Base-by-base conservation (phyloP, 441 rosid species). In the Brassica hybrid region DNA sequence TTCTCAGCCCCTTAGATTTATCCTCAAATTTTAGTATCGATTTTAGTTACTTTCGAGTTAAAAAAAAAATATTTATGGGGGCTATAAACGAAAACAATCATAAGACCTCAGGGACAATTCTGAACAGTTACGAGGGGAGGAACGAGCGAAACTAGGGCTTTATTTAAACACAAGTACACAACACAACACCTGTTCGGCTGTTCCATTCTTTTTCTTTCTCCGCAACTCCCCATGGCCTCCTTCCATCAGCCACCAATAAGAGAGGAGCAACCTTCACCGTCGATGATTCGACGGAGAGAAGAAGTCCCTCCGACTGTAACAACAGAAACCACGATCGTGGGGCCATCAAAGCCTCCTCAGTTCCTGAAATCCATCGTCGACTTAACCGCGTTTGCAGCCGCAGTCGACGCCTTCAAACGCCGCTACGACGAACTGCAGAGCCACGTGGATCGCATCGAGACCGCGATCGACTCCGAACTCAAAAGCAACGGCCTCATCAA, bases 391-490 rank as follows among this genome's bases (percentile, higher is more conserved):
- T 81, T 90, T 43, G 76, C 91, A 13, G 18, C 86, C 19, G 82
- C 86, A 30, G 74, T 88, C 6, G 62, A 75, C 43, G 72, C 76
- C 54, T 91, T 93, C 82, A 72, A 81, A 34, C 72, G 76, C 77
- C 69, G 84, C 60, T 84, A 75, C 73, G 84, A 83, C 21, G 98
- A 89, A 18, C 70, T 91, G 27, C 83, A 77, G 14, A 79, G 81
- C 3, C 97, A 90, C 69, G 82, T 90, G 60, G 84, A 84, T 72
- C 82, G 81, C 81, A 81, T 88, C 74, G 72, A 54, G n/a, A 68
- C 27, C 60, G 82, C 87, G 17, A 81, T 93, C 38, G 87, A 88
- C 1, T 36, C 83, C 63, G 73, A 78, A 70, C 82, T 83, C 74
- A 72, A 72, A n/a, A 77, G 32, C 2, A 67, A 70, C 27, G 72